Evolutionary conservation across 2,329 filamentous ascomycete species (phyloP).

Genomic region (Colletotrichum phormii): DNA sequence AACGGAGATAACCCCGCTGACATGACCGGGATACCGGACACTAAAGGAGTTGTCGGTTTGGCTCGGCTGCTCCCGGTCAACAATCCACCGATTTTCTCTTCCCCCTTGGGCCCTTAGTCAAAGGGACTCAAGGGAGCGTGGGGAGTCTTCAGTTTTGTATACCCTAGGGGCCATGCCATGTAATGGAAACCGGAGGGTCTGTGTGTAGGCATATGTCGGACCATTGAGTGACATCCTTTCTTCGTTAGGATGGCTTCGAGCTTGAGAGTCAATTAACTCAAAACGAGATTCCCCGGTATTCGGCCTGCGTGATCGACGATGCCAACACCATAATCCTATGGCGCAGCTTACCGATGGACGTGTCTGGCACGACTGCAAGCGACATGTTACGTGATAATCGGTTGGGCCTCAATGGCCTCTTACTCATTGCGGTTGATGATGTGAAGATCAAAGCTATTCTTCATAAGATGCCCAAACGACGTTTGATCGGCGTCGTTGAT

Average conservation of each 20-base stretch:
- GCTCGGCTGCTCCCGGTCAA: constrained; percentile 26
- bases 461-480: neutral
- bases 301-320: neutral
- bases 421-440: neutral
- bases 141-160: neutral
- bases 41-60: constrained; percentile 1
- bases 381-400: constrained; percentile 1
- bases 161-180: neutral
- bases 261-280: constrained; percentile 1
- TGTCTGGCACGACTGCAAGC: neutral
- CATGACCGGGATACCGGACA: constrained; percentile 16
- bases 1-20: constrained; percentile 14
- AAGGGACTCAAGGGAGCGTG: neutral
- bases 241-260: neutral
- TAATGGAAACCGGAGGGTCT: neutral
- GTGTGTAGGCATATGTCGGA: constrained; percentile 2
- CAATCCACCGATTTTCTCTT: neutral
- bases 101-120: neutral
- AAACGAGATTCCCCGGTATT: neutral
- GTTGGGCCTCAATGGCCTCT: constrained; percentile 12
- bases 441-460: neutral
- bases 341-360: neutral
- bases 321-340: neutral
- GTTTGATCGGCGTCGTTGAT: neutral
- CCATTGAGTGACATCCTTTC: neutral